Evolutionary conservation across 768 basidiomycete species (phyloP).

Genomic region (Termitomyces sp.): DNA sequence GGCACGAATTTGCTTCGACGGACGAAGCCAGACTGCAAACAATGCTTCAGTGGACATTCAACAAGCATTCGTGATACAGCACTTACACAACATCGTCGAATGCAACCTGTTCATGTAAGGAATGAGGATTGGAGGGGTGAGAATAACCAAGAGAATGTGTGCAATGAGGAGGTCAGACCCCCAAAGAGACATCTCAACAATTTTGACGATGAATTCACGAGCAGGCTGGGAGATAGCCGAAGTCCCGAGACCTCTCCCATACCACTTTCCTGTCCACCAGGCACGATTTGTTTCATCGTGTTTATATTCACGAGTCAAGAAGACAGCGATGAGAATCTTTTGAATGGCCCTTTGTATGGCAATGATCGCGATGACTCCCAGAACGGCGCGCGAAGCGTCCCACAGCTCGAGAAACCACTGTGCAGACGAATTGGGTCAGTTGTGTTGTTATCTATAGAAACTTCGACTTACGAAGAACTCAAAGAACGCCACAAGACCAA

Average conservation of each 20-base stretch:
- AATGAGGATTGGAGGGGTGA: conserved; percentile 79
- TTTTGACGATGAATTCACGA: conserved; percentile 96
- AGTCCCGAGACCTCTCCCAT: conserved; percentile 86
- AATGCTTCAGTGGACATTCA: not conserved
- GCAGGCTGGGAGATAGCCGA: conserved; percentile 90
- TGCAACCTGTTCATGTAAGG: conserved; percentile 87
- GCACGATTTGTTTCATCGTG: conserved; percentile 97
- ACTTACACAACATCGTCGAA: conserved; percentile 88
- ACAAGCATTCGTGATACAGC: not conserved
- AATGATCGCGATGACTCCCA: conserved; percentile 86
- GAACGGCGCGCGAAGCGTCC: conserved; percentile 94
- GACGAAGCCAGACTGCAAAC: conserved; percentile 85
- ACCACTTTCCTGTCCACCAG: conserved; percentile 99
- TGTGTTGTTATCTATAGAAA: conserved; percentile 7
- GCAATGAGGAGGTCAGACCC: conserved; percentile 89
- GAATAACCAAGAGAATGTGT: conserved; percentile 79
- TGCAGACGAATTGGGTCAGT: conserved; percentile 15
- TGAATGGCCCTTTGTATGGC: conserved; percentile 89
- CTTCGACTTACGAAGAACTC: conserved; percentile 89
- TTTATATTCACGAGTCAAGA: conserved; percentile 96
- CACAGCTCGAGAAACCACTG: conserved; percentile 97
- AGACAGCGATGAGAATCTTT: conserved; percentile 90
- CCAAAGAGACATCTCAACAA: conserved; percentile 97
- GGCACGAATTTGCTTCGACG: conserved; percentile 89
- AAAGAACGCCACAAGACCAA: conserved; percentile 87